These are phyloP conservation scores for Hypoxylon subgilvum DNA, from an alignment of 495 filamentous ascomycete species.

Conservation along the genomic window DNA sequence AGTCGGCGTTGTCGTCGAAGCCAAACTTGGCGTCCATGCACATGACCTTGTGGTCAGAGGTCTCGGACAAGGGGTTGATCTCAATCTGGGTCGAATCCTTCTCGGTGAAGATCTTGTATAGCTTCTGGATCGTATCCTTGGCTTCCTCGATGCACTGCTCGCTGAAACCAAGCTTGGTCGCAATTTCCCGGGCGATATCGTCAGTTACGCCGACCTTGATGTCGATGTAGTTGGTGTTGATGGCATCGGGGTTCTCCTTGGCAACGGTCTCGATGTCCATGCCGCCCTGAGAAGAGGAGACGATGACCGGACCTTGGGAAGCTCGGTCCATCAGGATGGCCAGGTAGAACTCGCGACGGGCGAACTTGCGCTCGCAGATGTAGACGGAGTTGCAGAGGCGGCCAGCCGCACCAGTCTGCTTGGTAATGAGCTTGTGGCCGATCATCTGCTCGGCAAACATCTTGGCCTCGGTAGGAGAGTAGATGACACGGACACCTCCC, in stretches of 20 bases:
- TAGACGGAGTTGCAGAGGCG: slow-evolving; percentile 95
- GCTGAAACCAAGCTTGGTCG: slow-evolving; percentile 91
- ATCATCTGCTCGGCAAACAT: slow-evolving; percentile 99
- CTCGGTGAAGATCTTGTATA: slow-evolving; percentile 98
- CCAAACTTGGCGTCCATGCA: slow-evolving; percentile 98
- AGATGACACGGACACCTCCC: slow-evolving; percentile 97
- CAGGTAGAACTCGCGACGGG: slow-evolving; percentile 97
- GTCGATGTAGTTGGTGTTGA: slow-evolving; percentile 88
- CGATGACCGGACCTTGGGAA: slow-evolving; percentile 90
- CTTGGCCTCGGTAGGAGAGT: slow-evolving; percentile 84
- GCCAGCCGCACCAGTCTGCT: slow-evolving; percentile 92
- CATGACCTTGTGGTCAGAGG: slow-evolving; percentile 93
- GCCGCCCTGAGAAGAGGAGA: slow-evolving; percentile 95
- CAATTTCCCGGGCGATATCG: slow-evolving; percentile 88
- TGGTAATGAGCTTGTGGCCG: slow-evolving; percentile 98
- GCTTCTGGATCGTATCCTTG: slow-evolving; percentile 93
- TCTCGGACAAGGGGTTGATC: slow-evolving; percentile 98
- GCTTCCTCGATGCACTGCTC: slow-evolving; percentile 95
- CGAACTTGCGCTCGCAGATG: slow-evolving; percentile 99
- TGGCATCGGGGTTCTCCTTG: slow-evolving; percentile 95
- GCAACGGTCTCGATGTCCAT: slow-evolving; percentile 99
- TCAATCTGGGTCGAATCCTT: slow-evolving; percentile 98
- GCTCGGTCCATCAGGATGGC: slow-evolving; percentile 96
- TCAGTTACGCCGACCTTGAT: slow-evolving; percentile 96
- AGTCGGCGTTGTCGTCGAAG: slow-evolving; percentile 98